phyloP scores from a whole-genome alignment of 257 asterid species.

The Solanum corneliomulleri region DNA sequence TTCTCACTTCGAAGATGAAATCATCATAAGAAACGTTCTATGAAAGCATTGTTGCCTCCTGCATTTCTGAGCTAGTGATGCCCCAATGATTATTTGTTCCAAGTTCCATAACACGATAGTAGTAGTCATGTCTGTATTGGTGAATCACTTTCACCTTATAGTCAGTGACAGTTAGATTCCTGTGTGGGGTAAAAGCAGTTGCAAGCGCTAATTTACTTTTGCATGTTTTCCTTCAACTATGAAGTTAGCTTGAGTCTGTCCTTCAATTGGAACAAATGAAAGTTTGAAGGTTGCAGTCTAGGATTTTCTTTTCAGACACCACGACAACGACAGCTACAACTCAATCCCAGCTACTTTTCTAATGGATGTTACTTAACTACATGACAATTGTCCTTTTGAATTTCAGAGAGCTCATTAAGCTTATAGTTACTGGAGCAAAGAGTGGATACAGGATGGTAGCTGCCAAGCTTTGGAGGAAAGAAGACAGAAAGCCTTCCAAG shows the following conservation, averaged over 20 bases:
- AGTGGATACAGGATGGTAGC: constrained; percentile 48
- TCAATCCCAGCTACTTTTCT: neutral
- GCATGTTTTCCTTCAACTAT: neutral
- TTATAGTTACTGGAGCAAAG: constrained; percentile 45
- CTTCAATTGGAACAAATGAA: neutral
- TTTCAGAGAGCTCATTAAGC: constrained; percentile 65
- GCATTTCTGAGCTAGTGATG: neutral
- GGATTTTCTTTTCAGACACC: neutral
- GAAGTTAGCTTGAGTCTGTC: neutral
- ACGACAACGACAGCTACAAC: neutral
- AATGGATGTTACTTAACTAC: neutral
- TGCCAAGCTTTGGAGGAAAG: constrained; percentile 65
- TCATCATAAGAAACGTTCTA: neutral
- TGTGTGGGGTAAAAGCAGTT: neutral
- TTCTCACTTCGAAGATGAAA: neutral
- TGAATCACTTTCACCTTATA: neutral
- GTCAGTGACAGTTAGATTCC: neutral
- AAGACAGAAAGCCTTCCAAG: constrained; percentile 45
- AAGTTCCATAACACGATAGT: neutral
- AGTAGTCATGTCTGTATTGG: neutral
- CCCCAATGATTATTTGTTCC: neutral
- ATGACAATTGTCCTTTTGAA: neutral
- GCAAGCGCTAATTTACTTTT: neutral
- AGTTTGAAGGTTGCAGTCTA: neutral
- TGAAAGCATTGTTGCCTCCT: neutral